Base-by-base conservation (phyloP, 495 filamentous ascomycete genomes). In the Xylaria cubensis region DNA sequence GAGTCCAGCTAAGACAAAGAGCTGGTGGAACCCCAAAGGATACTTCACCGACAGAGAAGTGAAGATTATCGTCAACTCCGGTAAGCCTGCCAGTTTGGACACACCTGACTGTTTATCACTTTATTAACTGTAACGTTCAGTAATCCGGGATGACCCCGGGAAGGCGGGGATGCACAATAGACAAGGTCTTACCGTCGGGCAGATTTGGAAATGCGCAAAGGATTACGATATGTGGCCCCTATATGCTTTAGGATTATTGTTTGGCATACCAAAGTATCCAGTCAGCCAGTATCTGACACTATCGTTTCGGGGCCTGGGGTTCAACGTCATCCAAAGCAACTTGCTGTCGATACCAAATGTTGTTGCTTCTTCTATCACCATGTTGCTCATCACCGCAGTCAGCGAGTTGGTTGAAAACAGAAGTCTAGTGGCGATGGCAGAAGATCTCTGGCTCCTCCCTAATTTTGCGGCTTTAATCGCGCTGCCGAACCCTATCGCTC, bases 41-140 rank as follows among this genome's bases (percentile, higher is more conserved):
- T 93, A 91, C 88, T 93, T 93, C 77, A 87, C 78, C 5, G 90
- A 91, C 59, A 82, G 74, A 4, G 90, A 92, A 75, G 88, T 90
- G 74, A 85, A 82, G n/a, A 92, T 94, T 68, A 88, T 94, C n/a
- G 90, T 93, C 10, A 94, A 92, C 70, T 88, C 92, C 3, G 74
- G 74, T 76, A 48, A 64, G 65, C 21, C 13, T 51, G 12, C 50
- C 15, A 24, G 17, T 69, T 32, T 26, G 13, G 48, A 63, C 9
- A 12, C 44, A 51, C 9, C 21, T 50, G 41, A 29, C 34, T 51
- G 1, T 41, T 32, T 4, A 29, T 59, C 9, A 29, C 41, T 53
- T 55, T 58, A 15, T 36, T 76, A 64, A 76, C 66, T 58, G 24
- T 42, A 17, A 17, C 17, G 9, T 26, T 39, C 8, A 74, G 86